A percentile compares a stretch with the other conserved stretches of the same genome.
These are phyloP conservation scores for Basipetospora chlamydospora DNA, from an alignment of 2,329 filamentous ascomycete genomes.

Conservation along the genomic window DNA sequence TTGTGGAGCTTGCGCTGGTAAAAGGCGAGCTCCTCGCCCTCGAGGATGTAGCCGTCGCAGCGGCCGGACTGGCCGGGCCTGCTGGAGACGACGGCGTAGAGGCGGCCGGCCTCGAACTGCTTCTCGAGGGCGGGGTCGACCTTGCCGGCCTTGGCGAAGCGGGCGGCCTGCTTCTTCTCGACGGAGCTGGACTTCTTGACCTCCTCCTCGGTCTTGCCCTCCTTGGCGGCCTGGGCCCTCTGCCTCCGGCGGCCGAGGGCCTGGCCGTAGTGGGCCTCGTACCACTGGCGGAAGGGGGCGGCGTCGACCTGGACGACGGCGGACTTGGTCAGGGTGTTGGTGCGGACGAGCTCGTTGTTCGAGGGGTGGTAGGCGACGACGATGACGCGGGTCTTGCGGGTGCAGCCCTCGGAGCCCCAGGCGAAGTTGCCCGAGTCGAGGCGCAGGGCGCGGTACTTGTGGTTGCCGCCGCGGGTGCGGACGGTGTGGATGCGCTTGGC, in stretches of 20 bases:
- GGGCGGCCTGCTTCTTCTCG: conserved; percentile 89
- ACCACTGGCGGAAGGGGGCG: conserved; percentile 98
- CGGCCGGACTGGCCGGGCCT: conserved; percentile 95
- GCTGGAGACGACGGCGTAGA: conserved; percentile 85
- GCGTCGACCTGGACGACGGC: conserved; percentile 98
- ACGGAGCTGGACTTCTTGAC: conserved; percentile 90
- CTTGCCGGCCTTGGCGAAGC: conserved; percentile 75
- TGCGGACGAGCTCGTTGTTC: conserved; percentile 99
- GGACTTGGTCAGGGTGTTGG: conserved; percentile 98
- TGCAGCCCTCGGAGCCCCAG: conserved; percentile 94
- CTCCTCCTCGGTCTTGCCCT: conserved; percentile 44
- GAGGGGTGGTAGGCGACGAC: conserved; percentile 97
- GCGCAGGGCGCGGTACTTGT: conserved; percentile 98
- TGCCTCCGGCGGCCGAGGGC: conserved; percentile 80
- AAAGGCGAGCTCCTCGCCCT: conserved; percentile 99
- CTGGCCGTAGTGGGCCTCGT: conserved; percentile 98
- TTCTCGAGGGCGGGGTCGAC: conserved; percentile 85
- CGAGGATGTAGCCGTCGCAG: conserved; percentile 92
- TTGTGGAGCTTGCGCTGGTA: conserved; percentile 99
- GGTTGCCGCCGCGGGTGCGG: conserved; percentile 95
- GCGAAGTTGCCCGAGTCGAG: conserved; percentile 99
- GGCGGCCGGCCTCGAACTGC: conserved; percentile 98
- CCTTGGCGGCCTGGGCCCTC: conserved; percentile 51
- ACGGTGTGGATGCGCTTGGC: conserved; percentile 92
- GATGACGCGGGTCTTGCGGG: conserved; percentile 99